Percentiles rank a stretch among this genome's conserved stretches.
Conservation (phyloP, 768 basidiomycete species). For the Hemileccinum impolitum region DNA sequence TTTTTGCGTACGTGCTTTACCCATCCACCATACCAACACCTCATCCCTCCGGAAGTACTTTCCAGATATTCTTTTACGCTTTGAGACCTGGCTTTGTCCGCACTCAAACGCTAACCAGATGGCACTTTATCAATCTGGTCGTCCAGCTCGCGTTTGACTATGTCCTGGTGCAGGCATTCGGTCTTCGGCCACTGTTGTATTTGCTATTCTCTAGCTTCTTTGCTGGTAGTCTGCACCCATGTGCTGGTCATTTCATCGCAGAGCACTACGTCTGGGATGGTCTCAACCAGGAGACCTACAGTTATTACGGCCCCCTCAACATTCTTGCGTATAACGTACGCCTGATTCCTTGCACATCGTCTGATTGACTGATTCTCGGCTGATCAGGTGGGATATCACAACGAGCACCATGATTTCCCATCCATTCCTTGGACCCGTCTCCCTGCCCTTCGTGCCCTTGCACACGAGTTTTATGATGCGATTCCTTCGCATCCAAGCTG, state of each 20-base stretch:
- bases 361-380: background rate
- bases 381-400: slow-evolving; percentile 90
- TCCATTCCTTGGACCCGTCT: slow-evolving; percentile 94
- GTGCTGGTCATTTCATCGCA: slow-evolving; percentile 96
- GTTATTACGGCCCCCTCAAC: slow-evolving; percentile 93
- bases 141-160: slow-evolving; percentile 72
- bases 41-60: slow-evolving; percentile 58
- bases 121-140: slow-evolving; percentile 80
- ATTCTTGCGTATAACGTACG: slow-evolving; percentile 88
- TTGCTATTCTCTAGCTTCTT: slow-evolving; percentile 90
- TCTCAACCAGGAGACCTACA: slow-evolving; percentile 91
- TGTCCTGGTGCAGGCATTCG: slow-evolving; percentile 50
- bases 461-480: slow-evolving; percentile 88
- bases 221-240: slow-evolving; percentile 93
- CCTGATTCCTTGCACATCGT: slow-evolving; percentile 7
- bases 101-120: slow-evolving; percentile 70
- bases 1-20: slow-evolving; percentile 74
- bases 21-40: background rate
- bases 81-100: slow-evolving; percentile 92
- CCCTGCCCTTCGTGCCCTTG: slow-evolving; percentile 75
- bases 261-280: slow-evolving; percentile 96
- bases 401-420: slow-evolving; percentile 99
- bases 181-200: slow-evolving; percentile 62
- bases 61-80: slow-evolving; percentile 98
- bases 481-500: slow-evolving; percentile 88